Conservation (phyloP, 1,284 basidiomycete genomes). For the Erythrobasidium hasegawianum region DNA sequence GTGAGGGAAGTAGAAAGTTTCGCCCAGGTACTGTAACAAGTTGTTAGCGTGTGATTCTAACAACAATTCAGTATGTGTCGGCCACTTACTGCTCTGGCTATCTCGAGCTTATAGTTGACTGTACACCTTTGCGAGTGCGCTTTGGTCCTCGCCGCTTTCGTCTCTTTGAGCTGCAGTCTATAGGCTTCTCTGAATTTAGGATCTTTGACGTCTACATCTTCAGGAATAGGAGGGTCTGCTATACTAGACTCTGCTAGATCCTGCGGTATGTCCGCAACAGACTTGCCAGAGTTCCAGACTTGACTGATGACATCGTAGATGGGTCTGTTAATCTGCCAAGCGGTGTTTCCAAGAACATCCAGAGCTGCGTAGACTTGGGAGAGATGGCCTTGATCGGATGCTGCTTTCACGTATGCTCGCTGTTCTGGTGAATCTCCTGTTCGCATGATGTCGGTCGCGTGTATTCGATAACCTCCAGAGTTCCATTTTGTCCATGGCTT, state of each 20-base stretch:
- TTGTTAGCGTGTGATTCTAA: neutral
- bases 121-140: slow-evolving; percentile 88
- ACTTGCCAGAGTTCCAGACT: slow-evolving; percentile 69
- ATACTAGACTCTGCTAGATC: slow-evolving; percentile 42
- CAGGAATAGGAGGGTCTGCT: slow-evolving; percentile 53
- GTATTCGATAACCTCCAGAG: slow-evolving; percentile 79
- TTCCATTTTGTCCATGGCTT: slow-evolving; percentile 78
- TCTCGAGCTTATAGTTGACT: slow-evolving; percentile 96
- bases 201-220: slow-evolving; percentile 57
- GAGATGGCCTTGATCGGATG: slow-evolving; percentile 69
- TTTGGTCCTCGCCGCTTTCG: slow-evolving; percentile 63
- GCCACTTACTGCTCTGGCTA: slow-evolving; percentile 74
- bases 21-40: slow-evolving; percentile 64
- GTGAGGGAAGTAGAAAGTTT: slow-evolving; percentile 90
- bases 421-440: slow-evolving; percentile 91
- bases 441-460: slow-evolving; percentile 79
- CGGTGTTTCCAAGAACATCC: slow-evolving; percentile 83
- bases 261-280: slow-evolving; percentile 48
- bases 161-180: slow-evolving; percentile 60
- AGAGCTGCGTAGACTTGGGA: slow-evolving; percentile 83
- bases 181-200: slow-evolving; percentile 63
- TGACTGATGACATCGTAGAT: slow-evolving; percentile 68
- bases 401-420: slow-evolving; percentile 69
- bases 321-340: slow-evolving; percentile 82
- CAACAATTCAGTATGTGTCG: neutral